Conservation (phyloP, 805 yeast genomes). For the Kurtzmaniella fragi region DNA sequence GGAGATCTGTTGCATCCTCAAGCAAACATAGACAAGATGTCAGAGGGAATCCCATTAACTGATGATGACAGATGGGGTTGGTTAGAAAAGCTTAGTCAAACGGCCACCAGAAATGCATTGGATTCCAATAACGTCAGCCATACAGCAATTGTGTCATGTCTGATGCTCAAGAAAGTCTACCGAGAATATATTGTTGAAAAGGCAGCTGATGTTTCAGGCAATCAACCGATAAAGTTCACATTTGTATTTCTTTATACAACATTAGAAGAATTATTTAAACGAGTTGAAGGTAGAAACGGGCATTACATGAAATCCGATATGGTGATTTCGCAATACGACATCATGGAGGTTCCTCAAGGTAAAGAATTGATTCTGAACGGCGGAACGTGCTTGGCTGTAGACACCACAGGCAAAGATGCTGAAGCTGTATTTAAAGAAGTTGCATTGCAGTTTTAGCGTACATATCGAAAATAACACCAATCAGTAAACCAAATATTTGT, state of each 20-base stretch:
- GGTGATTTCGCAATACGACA: constrained; percentile 74
- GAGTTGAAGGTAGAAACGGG: constrained; percentile 61
- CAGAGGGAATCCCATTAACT: constrained; percentile 68
- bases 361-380: constrained; percentile 32
- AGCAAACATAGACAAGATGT: constrained; percentile 77
- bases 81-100: constrained; percentile 51
- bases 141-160: constrained; percentile 67
- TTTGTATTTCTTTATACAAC: constrained; percentile 68
- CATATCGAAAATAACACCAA: too few species aligned
- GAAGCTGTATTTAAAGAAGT: constrained; percentile 7
- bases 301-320: constrained; percentile 88
- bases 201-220: constrained; percentile 14
- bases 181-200: constrained; percentile 53
- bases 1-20: constrained; percentile 80
- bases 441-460: too few species aligned
- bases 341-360: constrained; percentile 63
- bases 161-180: constrained; percentile 73
- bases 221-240: constrained; percentile 35
- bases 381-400: constrained; percentile 30
- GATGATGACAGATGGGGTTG: constrained; percentile 95
- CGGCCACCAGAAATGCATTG: constrained; percentile 35
- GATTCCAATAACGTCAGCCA: constrained; percentile 14
- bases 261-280: constrained; percentile 50
- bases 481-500: background rate
- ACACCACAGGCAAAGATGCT: constrained; percentile 27